These are phyloP conservation scores for Penicillium mononematosum DNA, from an alignment of 495 filamentous ascomycete genomes.

Conservation along the genomic window DNA sequence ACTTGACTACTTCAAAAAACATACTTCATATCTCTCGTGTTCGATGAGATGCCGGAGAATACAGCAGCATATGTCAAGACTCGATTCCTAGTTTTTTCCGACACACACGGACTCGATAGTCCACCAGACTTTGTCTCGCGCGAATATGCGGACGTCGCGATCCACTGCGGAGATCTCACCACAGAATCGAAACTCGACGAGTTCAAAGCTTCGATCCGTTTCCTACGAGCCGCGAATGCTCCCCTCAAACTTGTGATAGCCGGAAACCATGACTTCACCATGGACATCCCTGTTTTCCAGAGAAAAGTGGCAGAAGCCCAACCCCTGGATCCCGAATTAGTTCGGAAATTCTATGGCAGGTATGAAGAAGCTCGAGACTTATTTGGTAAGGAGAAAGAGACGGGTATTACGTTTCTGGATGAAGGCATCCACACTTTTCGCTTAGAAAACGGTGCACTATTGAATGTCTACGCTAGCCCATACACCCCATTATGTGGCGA, in stretches of 20 bases:
- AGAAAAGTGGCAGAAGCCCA: conserved; percentile 31
- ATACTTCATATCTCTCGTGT: neutral
- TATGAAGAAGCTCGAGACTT: conserved; percentile 30
- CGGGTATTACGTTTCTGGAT: conserved; percentile 58
- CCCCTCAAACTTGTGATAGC: conserved; percentile 71
- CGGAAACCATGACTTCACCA: conserved; percentile 68
- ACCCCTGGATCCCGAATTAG: conserved; percentile 25
- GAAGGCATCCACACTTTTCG: conserved; percentile 58
- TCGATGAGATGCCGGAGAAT: neutral
- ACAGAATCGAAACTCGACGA: conserved; percentile 55
- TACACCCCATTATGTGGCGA: conserved; percentile 56
- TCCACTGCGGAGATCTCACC: conserved; percentile 72
- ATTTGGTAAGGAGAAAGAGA: conserved; percentile 22
- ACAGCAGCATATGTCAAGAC: conserved; percentile 31
- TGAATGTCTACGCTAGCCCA: conserved; percentile 66
- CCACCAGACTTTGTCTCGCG: conserved; percentile 19
- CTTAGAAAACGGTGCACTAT: conserved; percentile 54
- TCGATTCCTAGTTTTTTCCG: conserved; percentile 54
- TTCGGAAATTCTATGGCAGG: conserved; percentile 33
- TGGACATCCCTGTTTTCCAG: conserved; percentile 48
- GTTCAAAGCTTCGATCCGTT: conserved; percentile 45
- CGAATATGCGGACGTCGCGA: conserved; percentile 56
- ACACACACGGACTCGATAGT: conserved; percentile 51
- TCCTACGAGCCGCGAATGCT: conserved; percentile 53
- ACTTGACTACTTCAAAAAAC: no score